Evolutionary conservation across 345 rosid species (phyloP).

Genomic region (Melaleuca alternifolia): DNA sequence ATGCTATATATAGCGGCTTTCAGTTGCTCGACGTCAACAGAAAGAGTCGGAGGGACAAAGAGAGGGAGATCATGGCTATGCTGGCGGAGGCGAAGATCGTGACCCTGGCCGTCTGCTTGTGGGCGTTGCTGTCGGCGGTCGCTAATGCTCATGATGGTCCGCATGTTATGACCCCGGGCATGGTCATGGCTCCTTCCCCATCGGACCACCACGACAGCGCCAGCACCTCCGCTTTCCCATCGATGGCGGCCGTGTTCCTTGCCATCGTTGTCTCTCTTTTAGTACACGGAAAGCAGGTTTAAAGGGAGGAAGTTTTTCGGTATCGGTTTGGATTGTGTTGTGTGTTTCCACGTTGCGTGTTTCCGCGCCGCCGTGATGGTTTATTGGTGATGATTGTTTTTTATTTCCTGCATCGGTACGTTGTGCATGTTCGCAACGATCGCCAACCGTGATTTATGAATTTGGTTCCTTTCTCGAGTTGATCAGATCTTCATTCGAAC

Average conservation of each 20-base stretch:
- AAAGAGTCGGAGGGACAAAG: not conserved
- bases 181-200: not conserved
- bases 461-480: not conserved
- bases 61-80: not conserved
- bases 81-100: not conserved
- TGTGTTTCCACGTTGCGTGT: not conserved
- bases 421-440: not conserved
- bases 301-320: not conserved
- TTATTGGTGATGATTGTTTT: not conserved
- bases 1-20: not conserved
- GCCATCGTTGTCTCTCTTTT: not conserved
- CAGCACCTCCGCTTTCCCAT: not conserved
- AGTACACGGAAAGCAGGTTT: not conserved
- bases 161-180: not conserved
- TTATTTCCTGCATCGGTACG: not conserved
- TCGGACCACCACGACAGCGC: not conserved
- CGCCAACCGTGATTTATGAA: not conserved
- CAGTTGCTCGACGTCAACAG: not conserved
- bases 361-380: too few relatives aligned
- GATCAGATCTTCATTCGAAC: not conserved
- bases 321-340: not conserved
- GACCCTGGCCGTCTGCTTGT: not conserved
- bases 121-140: not conserved
- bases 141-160: not conserved
- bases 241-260: accelerated